These are phyloP conservation scores for Litsea cubeba DNA, from an alignment of 164 flowering plant species.

Conservation along the genomic window DNA sequence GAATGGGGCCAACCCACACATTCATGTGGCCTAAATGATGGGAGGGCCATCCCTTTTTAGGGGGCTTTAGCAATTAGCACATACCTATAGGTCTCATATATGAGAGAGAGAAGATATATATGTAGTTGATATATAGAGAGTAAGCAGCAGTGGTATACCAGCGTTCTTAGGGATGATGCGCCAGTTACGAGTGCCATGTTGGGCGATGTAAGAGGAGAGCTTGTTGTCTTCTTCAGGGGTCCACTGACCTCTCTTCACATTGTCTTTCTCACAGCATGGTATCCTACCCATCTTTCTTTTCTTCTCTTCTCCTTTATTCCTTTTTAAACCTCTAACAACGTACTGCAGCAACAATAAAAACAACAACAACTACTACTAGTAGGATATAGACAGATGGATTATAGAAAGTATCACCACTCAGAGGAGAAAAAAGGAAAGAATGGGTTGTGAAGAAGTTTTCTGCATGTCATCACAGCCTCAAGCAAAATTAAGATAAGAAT, in stretches of 20 bases:
- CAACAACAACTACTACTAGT: background rate
- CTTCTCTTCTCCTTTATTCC: background rate
- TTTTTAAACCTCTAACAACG: background rate
- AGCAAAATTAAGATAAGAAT: no score
- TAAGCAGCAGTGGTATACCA: constrained; percentile 29
- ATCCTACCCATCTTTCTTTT: constrained; percentile 70
- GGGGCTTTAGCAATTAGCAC: no score
- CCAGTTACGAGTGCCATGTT: constrained; percentile 96
- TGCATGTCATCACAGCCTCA: no score
- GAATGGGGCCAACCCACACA: no score
- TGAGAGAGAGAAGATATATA: no score
- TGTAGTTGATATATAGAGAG: background rate
- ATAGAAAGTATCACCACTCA: background rate
- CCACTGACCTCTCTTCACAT: constrained; percentile 96
- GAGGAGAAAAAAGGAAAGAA: background rate
- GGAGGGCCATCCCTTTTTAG: no score
- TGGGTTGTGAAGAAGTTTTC: background rate
- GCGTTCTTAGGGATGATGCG: constrained; percentile 98
- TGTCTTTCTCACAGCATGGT: constrained; percentile 98
- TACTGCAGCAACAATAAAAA: background rate
- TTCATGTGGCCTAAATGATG: no score
- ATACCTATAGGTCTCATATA: no score
- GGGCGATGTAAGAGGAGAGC: constrained; percentile 88
- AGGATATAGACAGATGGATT: background rate
- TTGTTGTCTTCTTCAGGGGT: constrained; percentile 96